Evolutionary conservation across 768 basidiomycete species (phyloP).

Genomic region (Ephemerocybe angulata): DNA sequence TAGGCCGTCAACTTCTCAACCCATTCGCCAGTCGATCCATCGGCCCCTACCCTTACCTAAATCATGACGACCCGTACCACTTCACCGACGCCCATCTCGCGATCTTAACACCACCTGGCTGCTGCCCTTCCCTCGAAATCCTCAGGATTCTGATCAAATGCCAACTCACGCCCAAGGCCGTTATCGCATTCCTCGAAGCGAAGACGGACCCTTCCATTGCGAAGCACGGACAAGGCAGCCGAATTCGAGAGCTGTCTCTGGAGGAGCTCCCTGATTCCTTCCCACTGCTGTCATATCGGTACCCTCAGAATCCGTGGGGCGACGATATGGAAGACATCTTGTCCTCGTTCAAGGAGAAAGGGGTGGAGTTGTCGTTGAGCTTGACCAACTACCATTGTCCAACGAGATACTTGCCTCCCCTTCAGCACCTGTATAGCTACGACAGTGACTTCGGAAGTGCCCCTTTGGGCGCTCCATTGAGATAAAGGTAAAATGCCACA

Average conservation of each 20-base stretch:
- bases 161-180: background rate
- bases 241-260: background rate
- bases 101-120: background rate
- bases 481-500: no score
- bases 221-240: background rate
- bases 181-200: background rate
- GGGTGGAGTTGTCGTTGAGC: no score
- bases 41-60: background rate
- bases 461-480: no score
- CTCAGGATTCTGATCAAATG: background rate
- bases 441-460: no score
- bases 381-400: no score
- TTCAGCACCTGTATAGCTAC: no score
- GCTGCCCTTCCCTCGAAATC: background rate
- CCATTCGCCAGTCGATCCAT: background rate
- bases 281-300: background rate
- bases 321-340: background rate
- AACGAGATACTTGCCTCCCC: no score
- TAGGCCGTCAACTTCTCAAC: no score
- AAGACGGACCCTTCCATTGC: background rate
- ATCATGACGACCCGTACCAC: background rate
- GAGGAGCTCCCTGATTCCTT: background rate
- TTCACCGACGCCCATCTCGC: background rate
- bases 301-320: background rate
- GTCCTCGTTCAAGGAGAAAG: no score